Evolutionary conservation across 2,329 filamentous ascomycete species (phyloP), one percentile per base, ranked within the genome.

Genomic region (Aspergillus unguis): DNA sequence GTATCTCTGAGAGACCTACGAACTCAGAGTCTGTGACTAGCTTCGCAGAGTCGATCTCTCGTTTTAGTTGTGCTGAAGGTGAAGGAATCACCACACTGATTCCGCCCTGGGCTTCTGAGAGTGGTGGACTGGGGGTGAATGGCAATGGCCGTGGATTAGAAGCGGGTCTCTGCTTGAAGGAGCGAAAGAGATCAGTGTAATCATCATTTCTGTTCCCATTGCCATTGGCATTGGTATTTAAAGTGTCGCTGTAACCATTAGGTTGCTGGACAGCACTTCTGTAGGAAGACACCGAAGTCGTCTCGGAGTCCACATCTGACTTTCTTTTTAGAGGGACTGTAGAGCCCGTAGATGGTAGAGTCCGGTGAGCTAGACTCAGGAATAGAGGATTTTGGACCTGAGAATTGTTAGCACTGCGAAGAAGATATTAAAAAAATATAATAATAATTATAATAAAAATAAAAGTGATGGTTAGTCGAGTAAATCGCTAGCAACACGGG

Each of bases 71-170:
- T 11, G 38, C 41, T 1, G 64, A 63, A 1, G 64, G 63, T 6
- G 62, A 62, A 1, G 64, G 62, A 10, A 67, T 50, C 3, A 66
- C 58, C 1, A 67, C 65, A 11, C 53, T 59, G 11, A 62, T 8
- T 3, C 44, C 17, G 11, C 23, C 53, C 6, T 29, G n/a, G 36
- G 45, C n/a, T 17, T 54, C 17, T 26, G 55, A 17, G 17, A 17
- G 47, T 4, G 26, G 32, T 32, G 56, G 50, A 29, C 44, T 58
- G 4, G 44, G 54, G 6, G 48, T 56, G n/a, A 27, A 42, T 37
- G 47, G 26, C 8, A 7, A 28, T n/a, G 37, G 6, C n/a, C 10
- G 32, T 29, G 41, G 2, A 33, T 27, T 8, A 42, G 31, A 41
- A 10, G 7, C 4, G 33, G 33, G 9, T 29, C n/a, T 45, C 25